Conservation (phyloP, 2,329 filamentous ascomycete species). For the Epichloe amarillans region DNA sequence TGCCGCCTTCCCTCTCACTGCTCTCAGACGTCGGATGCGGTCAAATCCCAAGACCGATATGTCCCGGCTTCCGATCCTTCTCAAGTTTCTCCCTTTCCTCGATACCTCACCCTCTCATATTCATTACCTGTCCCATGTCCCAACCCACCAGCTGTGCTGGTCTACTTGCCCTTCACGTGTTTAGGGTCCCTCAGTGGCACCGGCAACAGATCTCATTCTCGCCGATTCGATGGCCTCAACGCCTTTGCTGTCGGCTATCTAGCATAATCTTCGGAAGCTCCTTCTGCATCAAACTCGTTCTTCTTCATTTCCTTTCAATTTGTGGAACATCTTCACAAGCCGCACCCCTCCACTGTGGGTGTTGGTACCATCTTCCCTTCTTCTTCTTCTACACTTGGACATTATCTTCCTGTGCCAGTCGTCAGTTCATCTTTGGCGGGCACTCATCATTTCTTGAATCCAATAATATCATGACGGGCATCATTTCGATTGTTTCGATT, state of each 20-base stretch:
- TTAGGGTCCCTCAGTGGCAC: neutral
- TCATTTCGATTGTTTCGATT: neutral
- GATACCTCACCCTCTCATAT: neutral
- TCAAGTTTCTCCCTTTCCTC: neutral
- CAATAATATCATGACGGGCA: neutral
- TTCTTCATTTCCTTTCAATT: neutral
- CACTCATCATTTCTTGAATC: neutral
- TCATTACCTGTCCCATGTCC: neutral
- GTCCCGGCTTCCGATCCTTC: neutral
- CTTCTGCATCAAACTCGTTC: neutral
- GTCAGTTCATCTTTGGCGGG: neutral
- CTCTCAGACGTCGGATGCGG: neutral
- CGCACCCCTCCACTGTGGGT: neutral
- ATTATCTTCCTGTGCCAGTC: neutral
- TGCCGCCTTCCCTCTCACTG: too few relatives aligned
- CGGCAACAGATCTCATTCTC: neutral
- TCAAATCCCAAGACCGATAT: neutral
- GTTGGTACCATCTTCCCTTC: neutral
- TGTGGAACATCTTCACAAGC: neutral
- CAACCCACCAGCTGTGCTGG: slow-evolving; percentile 2
- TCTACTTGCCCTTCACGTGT: neutral
- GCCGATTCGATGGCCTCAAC: neutral
- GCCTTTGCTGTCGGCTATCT: neutral
- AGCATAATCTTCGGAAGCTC: neutral
- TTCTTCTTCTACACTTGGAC: neutral